Evolutionary conservation across 2,329 filamentous ascomycete species (phyloP).

Genomic region (Thielaviopsis punctulata): DNA sequence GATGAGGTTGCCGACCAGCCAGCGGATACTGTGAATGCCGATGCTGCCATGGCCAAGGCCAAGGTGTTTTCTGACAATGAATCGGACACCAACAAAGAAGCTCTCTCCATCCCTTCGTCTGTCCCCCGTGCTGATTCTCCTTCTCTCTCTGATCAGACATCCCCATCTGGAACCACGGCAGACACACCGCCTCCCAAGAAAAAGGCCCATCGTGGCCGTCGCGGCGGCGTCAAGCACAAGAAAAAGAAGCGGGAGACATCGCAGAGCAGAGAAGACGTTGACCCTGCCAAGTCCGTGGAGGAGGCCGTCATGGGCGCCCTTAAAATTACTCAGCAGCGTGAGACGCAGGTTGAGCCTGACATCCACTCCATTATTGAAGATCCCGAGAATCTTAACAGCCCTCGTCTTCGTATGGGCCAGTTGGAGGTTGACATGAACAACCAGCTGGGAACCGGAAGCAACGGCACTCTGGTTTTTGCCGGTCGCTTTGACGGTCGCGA

Average conservation of each 20-base stretch:
- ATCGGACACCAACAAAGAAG: background rate
- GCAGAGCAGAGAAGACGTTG: conserved; percentile 31
- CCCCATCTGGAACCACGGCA: conserved; percentile 1
- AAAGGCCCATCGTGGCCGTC: conserved; percentile 52
- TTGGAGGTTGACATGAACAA: conserved; percentile 47
- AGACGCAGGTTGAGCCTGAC: conserved; percentile 37
- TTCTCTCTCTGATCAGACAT: conserved; percentile 4
- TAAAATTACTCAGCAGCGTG: conserved; percentile 34
- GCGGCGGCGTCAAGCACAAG: conserved; percentile 52
- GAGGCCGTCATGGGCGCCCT: conserved; percentile 43
- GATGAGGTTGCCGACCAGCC: background rate
- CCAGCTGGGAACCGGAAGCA: conserved; percentile 64
- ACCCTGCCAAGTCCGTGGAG: conserved; percentile 30
- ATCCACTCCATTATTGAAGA: conserved; percentile 39
- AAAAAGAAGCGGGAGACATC: conserved; percentile 39
- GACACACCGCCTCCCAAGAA: conserved; percentile 29
- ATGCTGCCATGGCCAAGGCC: background rate
- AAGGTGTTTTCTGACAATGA: background rate
- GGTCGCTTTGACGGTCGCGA: conserved; percentile 87
- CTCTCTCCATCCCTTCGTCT: background rate
- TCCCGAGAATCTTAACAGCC: conserved; percentile 40
- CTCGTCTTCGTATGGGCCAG: conserved; percentile 43
- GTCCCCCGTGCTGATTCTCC: background rate
- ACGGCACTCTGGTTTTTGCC: conserved; percentile 90
- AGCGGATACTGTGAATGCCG: background rate